A percentile compares a stretch with the other conserved stretches of the same genome.
These are phyloP conservation scores for Odontarrhena argentea DNA, from an alignment of 345 rosid genomes.

Conservation along the genomic window DNA sequence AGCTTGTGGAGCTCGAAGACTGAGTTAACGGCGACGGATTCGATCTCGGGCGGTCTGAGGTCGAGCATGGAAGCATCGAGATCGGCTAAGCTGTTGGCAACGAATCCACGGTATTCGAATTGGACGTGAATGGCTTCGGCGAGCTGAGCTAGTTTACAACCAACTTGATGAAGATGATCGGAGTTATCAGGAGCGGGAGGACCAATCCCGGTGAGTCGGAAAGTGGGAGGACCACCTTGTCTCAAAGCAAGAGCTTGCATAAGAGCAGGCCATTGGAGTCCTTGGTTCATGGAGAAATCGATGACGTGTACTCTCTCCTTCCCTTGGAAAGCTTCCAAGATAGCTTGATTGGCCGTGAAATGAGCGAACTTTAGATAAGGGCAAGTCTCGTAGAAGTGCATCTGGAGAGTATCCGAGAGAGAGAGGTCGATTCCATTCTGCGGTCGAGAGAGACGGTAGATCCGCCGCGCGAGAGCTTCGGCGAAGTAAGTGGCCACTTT, in stretches of 20 bases:
- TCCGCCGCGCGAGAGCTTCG: slow-evolving; percentile 75
- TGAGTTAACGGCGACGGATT: slow-evolving; percentile 81
- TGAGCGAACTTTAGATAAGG: slow-evolving; percentile 90
- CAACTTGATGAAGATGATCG: slow-evolving; percentile 71
- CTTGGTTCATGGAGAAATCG: slow-evolving; percentile 71
- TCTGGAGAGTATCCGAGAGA: slow-evolving; percentile 63
- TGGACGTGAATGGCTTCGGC: slow-evolving; percentile 68
- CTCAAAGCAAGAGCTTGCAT: slow-evolving; percentile 80
- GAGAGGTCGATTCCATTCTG: slow-evolving; percentile 49
- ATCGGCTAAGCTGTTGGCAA: slow-evolving; percentile 75
- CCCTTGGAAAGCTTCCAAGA: slow-evolving; percentile 72
- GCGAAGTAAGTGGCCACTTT: slow-evolving; percentile 84
- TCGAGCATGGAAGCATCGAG: slow-evolving; percentile 75
- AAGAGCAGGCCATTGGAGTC: slow-evolving; percentile 88
- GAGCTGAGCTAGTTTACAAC: slow-evolving; percentile 77
- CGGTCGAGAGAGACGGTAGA: slow-evolving; percentile 60
- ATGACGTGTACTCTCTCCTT: slow-evolving; percentile 66
- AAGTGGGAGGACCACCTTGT: slow-evolving; percentile 75
- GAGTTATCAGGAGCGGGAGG: slow-evolving; percentile 67
- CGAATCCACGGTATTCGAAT: slow-evolving; percentile 80
- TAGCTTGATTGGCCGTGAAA: slow-evolving; percentile 85
- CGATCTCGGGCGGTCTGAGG: slow-evolving; percentile 56
- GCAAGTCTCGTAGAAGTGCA: slow-evolving; percentile 82
- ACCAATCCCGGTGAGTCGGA: slow-evolving; percentile 80
- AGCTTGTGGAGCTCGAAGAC: slow-evolving; percentile 77